Evolutionary conservation across 345 rosid species (phyloP), one percentile per base, ranked within the genome.

Genomic region (Physaria fendleri): DNA sequence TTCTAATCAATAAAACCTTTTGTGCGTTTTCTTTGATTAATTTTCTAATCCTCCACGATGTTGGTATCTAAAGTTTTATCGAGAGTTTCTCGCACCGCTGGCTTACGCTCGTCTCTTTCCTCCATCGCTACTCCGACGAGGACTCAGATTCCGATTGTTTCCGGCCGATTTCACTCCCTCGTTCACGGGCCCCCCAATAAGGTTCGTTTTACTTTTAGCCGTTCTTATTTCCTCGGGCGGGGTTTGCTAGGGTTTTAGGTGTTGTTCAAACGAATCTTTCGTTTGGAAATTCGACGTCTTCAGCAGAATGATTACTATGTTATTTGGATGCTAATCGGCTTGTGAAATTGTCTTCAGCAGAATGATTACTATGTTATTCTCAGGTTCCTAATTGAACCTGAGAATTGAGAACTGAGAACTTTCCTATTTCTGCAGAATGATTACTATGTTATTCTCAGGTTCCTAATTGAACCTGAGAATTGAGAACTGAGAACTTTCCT

Each of bases 241-340:
- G 77, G 62, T 75, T 78, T 68, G 49, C 46, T 47, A 62, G 84
- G 85, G 85, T 78, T 79, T 81, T 76, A 59, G 77, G 69, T 7
- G 2, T 49, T 57, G 34, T 15, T 49, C 16, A 22, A 40, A 57
- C 48, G 23, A 35, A 59, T 68, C 55, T 52, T 38, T 56, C 17
- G n/a, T 55, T 39, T 32, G 46, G n/a, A 2, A 66, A 35, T 29
- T 24, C 3, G 6, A 14, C 3, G 45, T 38, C 12, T 51, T 57
- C 10, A 12, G 14, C 22, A 5, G 27, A 38, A 13, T 37, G 43
- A 20, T 42, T 12, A 29, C 37, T 54, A 6, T 12, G 22, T 16
- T 56, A 24, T 25, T n/a, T n/a, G n/a, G 39, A 17, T 44, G 20
- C 16, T 14, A 32, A n/a, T n/a, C n/a, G n/a, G n/a, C n/a, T 43